A percentile compares a stretch with the other conserved stretches of the same genome.
These are phyloP conservation scores for Hyphochytrium catenoides DNA, from an alignment of 352 stramenopile genomes.

Conservation along the genomic window DNA sequence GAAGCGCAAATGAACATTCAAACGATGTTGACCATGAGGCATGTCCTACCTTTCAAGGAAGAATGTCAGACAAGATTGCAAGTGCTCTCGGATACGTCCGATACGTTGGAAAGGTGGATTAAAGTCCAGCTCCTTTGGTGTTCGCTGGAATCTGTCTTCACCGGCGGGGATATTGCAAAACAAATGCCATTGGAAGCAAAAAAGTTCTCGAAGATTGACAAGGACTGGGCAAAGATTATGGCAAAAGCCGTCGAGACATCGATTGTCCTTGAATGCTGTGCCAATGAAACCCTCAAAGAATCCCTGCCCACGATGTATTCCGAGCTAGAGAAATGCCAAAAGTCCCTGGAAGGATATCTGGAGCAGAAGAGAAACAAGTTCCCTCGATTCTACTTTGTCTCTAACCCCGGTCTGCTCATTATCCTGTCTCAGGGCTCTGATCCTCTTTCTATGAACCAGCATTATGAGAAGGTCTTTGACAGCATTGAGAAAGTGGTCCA, in stretches of 20 bases:
- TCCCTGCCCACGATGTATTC: conserved; percentile 88
- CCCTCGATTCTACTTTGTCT: conserved; percentile 97
- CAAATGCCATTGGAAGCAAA: conserved; percentile 95
- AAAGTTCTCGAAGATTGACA: conserved; percentile 93
- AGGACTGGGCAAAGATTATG: conserved; percentile 97
- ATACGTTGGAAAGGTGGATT: conserved; percentile 92
- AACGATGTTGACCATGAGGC: conserved; percentile 91
- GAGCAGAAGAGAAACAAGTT: conserved; percentile 97
- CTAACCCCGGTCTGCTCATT: conserved; percentile 85
- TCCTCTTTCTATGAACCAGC: conserved; percentile 91
- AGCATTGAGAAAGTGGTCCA: conserved; percentile 93
- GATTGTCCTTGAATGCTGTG: conserved; percentile 76
- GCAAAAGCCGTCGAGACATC: conserved; percentile 65
- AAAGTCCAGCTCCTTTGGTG: conserved; percentile 97
- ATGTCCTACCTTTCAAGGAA: conserved; percentile 87
- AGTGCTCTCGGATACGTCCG: conserved; percentile 81
- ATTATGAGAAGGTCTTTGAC: conserved; percentile 98
- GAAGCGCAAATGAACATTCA: conserved; percentile 95
- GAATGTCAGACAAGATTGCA: conserved; percentile 80
- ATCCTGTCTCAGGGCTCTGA: conserved; percentile 92
- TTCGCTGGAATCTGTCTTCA: conserved; percentile 94
- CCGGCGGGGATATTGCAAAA: conserved; percentile 93
- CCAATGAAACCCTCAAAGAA: conserved; percentile 88
- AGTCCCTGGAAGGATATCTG: conserved; percentile 91
- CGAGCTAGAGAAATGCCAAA: conserved; percentile 95